Evolutionary conservation across 2,329 filamentous ascomycete genomes (phyloP), one percentile per base, ranked within the genome.

Genomic region (Diaporthe citrichinensis): DNA sequence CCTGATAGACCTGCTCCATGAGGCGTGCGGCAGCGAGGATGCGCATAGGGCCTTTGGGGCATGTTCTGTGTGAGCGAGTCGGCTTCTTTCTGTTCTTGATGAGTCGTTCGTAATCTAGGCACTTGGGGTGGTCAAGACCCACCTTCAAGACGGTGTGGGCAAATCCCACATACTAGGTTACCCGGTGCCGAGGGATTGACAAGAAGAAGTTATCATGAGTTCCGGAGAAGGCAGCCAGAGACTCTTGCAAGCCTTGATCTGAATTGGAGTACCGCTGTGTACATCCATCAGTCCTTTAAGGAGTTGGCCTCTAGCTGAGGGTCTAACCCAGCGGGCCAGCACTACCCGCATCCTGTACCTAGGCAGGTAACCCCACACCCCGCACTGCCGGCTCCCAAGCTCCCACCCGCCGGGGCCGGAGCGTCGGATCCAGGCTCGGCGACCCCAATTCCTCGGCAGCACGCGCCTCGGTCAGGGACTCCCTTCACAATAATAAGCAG

Each of bases 381-480:
- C 57, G 31, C 69, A 72, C 14, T 36, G 36, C 23, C 67, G 17
- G n/a, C n/a, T 12, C 34, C 34, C 23, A 28, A 49, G 55, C 51
- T 7, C 36, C 53, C 57, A 49, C 7, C 34, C 44, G 44, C 71
- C 46, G 61, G 58, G 2, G 51, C 58, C 71, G 71, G 71, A 73
- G 58, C 34, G 58, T 73, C 46, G 58, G 46, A 46, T 65, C 71
- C 71, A 53, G 39, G 34, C 14, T 34, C 41, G 69, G 69, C 41
- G 69, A 72, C 69, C 44, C 69, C 69, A 59, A 72, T 28, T 61
- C 55, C 71, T 65, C 41, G 57, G 46, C 58, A 51, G 39, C 58
- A 65, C 36, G 15, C 44, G 53, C 69, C 23, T 49, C 55, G 31
- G 69, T 39, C 55, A 72, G 39, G 44, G 28, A 28, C 41, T 34